Evolutionary conservation across 2,329 filamentous ascomycete species (phyloP).

Genomic region (Parafenestella ontariensis): DNA sequence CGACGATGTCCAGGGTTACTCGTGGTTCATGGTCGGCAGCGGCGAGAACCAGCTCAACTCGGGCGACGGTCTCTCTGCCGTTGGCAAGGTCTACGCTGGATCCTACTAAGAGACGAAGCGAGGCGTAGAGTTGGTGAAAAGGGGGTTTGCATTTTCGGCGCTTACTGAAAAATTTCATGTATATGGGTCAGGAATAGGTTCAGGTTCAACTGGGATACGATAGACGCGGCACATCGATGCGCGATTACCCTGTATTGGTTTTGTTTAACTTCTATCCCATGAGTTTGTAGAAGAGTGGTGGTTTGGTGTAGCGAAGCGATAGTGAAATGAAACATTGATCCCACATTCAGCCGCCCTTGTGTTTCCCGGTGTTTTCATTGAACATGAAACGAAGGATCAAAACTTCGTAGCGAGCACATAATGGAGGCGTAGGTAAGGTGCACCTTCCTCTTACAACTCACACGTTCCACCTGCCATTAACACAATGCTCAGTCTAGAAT

Average conservation of each 20-base stretch:
- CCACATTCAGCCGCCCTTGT: no score
- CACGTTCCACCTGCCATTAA: no score
- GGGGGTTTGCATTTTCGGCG: slow-evolving; percentile 10
- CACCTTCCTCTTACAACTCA: no score
- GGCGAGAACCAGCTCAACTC: slow-evolving; percentile 41
- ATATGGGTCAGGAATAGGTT: slow-evolving; percentile 2
- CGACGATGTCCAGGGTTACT: slow-evolving; percentile 43
- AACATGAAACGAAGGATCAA: no score
- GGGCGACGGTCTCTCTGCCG: slow-evolving; percentile 23
- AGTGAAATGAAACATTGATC: neutral
- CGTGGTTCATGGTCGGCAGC: slow-evolving; percentile 48
- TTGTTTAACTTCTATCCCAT: slow-evolving; percentile 11
- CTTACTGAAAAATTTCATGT: slow-evolving; percentile 4
- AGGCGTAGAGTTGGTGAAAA: neutral
- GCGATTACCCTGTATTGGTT: slow-evolving; percentile 11
- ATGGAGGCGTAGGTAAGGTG: no score
- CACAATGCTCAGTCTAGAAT: no score
- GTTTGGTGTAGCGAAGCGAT: slow-evolving; percentile 16
- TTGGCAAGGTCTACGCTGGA: slow-evolving; percentile 37
- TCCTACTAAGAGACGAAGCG: slow-evolving; percentile 11
- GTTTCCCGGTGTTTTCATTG: no score
- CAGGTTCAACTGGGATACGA: slow-evolving; percentile 1
- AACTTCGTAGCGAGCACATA: no score
- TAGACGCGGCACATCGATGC: slow-evolving; percentile 4
- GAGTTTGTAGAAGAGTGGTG: slow-evolving; percentile 5